Base-by-base conservation (phyloP, 2,329 filamentous ascomycete species). In the Pyrenophora teres region DNA sequence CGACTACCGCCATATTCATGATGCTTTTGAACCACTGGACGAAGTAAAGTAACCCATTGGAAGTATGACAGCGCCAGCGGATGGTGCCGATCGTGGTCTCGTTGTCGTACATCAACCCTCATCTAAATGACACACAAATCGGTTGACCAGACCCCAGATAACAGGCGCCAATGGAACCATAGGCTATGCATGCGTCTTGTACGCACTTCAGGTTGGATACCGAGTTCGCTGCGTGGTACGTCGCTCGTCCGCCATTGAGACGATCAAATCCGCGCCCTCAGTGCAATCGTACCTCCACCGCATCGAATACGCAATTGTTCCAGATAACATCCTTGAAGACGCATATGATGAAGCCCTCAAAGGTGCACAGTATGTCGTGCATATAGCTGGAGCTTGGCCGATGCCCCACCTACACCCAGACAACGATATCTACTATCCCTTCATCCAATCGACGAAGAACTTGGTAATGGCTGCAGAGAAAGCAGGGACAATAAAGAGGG, bases 161-260 rank as follows among this genome's bases (percentile, higher is more conserved):
- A 73, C 70, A 3, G 70, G 70, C 27, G 66, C 67, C 31, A 73
- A 73, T 41, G 69, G 70, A 32, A 70, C 67, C 4, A 72, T 72
- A 21, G 70, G 70, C 10, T 72, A 71, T 40, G 62, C 62, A 9
- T 68, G 60, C 36, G 57, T 63, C 4, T 41, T 68, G 1, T 57
- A 70, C 37, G 69, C 69, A 5, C 50, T 72, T 2, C 54, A 57
- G 3, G 54, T 16, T 3, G 65, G 66, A 12, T 71, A 71, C 42
- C 63, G 63, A 8, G 70, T 73, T 7, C 69, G 69, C 12, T 72
- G 69, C 47, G 57, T 73, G 30, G 63, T 73, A 1, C 67, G 70
- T 7, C 62, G 65, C 12, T 46, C 63, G 47, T 54, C 58, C n/a
- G 68, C 66, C 2, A 62, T 72, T 19, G 46, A 48, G 13, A 50